These are phyloP conservation scores for Botryosphaeria dothidea DNA, from an alignment of 2,329 filamentous ascomycete genomes.

Conservation along the genomic window DNA sequence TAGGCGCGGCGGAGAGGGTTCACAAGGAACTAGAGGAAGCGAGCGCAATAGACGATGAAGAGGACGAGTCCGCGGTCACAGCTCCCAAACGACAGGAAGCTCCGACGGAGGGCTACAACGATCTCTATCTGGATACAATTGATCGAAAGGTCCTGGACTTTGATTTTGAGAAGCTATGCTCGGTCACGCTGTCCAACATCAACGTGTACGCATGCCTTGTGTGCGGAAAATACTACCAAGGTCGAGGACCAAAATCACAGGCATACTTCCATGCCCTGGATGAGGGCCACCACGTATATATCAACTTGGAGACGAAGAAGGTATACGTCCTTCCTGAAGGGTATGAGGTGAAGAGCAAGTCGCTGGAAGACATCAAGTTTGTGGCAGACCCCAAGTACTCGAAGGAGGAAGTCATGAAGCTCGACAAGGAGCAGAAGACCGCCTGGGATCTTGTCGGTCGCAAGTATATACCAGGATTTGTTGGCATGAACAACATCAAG, in stretches of 20 bases:
- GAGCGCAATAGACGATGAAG: constrained; percentile 33
- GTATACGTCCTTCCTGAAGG: constrained; percentile 93
- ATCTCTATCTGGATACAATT: constrained; percentile 97
- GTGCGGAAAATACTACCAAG: constrained; percentile 97
- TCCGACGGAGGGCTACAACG: constrained; percentile 84
- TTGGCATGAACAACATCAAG: constrained; percentile 99
- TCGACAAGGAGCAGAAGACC: constrained; percentile 67
- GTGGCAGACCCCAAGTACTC: constrained; percentile 89
- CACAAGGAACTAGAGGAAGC: constrained; percentile 40
- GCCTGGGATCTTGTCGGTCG: constrained; percentile 79
- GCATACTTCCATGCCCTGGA: constrained; percentile 98
- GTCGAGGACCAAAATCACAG: constrained; percentile 88
- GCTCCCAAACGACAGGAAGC: constrained; percentile 69
- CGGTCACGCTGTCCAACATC: constrained; percentile 92
- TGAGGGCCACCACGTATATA: constrained; percentile 93
- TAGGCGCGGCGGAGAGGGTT: constrained; percentile 37
- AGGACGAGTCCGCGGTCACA: constrained; percentile 40
- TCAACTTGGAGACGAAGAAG: constrained; percentile 93
- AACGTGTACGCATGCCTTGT: constrained; percentile 98
- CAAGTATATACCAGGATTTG: constrained; percentile 89
- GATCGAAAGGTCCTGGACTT: constrained; percentile 92
- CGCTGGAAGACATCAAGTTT: constrained; percentile 96
- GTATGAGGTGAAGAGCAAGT: constrained; percentile 93
- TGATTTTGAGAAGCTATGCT: constrained; percentile 98
- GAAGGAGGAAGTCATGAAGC: constrained; percentile 73